These are phyloP conservation scores for Penicilliopsis zonata DNA, from an alignment of 495 filamentous ascomycete species.

Conservation along the genomic window DNA sequence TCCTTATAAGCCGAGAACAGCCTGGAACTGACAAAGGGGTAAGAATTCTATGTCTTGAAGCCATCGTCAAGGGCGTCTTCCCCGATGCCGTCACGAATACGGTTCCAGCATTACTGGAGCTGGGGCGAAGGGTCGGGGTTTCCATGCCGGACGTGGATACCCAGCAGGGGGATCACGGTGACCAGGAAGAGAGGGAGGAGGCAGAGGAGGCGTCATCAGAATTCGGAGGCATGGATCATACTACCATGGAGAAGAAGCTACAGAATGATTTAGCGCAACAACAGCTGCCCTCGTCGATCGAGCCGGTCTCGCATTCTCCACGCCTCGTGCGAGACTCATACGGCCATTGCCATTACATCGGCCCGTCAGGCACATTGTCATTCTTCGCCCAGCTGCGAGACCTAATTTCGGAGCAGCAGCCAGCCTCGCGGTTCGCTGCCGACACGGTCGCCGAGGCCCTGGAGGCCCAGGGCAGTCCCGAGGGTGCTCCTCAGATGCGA, in stretches of 20 bases:
- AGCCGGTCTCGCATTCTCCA: not conserved
- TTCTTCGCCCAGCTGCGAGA: slow-evolving; percentile 18
- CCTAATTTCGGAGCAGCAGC: slow-evolving; percentile 6
- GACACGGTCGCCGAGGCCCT: slow-evolving; percentile 3
- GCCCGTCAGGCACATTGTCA: slow-evolving; percentile 21
- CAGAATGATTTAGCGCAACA: no score
- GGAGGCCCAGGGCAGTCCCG: slow-evolving; percentile 2
- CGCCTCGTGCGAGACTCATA: slow-evolving; percentile 19
- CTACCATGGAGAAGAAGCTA: no score
- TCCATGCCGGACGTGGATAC: slow-evolving; percentile 13
- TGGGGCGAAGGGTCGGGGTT: slow-evolving; percentile 17
- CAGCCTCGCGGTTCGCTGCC: not conserved
- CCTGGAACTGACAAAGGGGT: no score
- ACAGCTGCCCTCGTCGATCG: not conserved
- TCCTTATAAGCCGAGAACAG: no score
- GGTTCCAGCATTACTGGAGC: slow-evolving; percentile 18
- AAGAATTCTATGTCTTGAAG: slow-evolving; percentile 22
- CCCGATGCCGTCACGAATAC: slow-evolving; percentile 28
- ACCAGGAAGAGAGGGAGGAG: not conserved
- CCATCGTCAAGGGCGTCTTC: slow-evolving; percentile 30
- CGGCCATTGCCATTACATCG: slow-evolving; percentile 25
- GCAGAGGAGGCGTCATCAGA: not conserved
- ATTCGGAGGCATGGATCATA: not conserved
- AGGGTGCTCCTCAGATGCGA: no score
- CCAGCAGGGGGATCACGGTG: not conserved